Conservation (phyloP, 495 filamentous ascomycete species). For the Penicillium atrosanguineum region DNA sequence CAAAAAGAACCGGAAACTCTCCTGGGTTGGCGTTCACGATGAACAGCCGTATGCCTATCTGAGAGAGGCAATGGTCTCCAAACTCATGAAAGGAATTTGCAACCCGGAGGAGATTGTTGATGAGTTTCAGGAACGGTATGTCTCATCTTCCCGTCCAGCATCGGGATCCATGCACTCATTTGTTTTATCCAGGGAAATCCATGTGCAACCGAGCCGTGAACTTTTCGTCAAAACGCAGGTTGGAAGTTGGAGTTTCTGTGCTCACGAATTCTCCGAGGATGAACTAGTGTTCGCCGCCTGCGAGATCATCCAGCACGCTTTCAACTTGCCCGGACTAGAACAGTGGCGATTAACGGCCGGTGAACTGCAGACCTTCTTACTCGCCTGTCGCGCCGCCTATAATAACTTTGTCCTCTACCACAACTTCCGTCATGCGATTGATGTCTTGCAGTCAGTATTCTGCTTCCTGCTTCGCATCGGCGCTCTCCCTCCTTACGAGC, state of each 20-base stretch:
- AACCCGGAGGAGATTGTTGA: slow-evolving; percentile 61
- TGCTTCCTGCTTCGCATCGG: slow-evolving; percentile 85
- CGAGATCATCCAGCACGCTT: slow-evolving; percentile 84
- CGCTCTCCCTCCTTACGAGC: slow-evolving; percentile 64
- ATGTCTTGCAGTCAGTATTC: slow-evolving; percentile 93
- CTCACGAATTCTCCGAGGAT: slow-evolving; percentile 84
- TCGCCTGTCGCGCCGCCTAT: slow-evolving; percentile 83
- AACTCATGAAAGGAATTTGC: slow-evolving; percentile 88
- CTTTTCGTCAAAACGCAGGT: slow-evolving; percentile 64
- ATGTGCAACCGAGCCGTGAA: slow-evolving; percentile 55
- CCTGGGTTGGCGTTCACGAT: slow-evolving; percentile 88
- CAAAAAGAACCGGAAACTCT: slow-evolving; percentile 73
- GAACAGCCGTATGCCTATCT: slow-evolving; percentile 87
- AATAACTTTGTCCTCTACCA: slow-evolving; percentile 97
- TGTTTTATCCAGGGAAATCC: slow-evolving; percentile 6
- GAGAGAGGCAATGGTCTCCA: slow-evolving; percentile 85
- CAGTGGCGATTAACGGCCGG: slow-evolving; percentile 74
- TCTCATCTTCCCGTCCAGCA: not conserved
- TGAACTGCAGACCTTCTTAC: slow-evolving; percentile 76
- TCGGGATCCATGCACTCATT: not conserved
- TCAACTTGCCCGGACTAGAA: slow-evolving; percentile 76
- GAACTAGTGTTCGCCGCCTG: slow-evolving; percentile 78
- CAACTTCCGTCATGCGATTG: slow-evolving; percentile 95
- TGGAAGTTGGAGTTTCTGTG: slow-evolving; percentile 83
- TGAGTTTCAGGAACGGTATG: slow-evolving; percentile 42